These are phyloP conservation scores for Rhizopogon parksii DNA, from an alignment of 1,284 basidiomycete species.

Conservation along the genomic window DNA sequence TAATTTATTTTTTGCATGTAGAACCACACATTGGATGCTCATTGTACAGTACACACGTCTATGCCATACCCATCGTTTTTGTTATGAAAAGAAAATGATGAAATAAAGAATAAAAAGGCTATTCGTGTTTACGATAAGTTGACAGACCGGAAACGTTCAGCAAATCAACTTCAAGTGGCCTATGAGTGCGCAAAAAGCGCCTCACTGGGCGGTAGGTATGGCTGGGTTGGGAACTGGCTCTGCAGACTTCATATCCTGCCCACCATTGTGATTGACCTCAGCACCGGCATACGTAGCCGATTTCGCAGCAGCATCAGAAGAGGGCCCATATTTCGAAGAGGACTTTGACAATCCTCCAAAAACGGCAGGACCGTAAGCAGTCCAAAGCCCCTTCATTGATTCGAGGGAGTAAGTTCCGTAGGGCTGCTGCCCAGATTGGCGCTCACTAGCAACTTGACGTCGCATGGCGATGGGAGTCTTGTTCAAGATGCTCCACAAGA, in stretches of 20 bases:
- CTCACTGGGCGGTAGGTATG: neutral
- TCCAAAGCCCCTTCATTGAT: conserved; percentile 32
- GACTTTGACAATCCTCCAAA: conserved; percentile 21
- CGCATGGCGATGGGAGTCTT: conserved; percentile 30
- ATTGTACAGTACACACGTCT: neutral
- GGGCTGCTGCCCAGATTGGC: conserved; percentile 8
- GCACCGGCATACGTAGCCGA: conserved; percentile 10
- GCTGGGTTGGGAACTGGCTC: neutral
- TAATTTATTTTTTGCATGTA: conserved; percentile 20
- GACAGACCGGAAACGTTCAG: neutral
- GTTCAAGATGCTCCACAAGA: conserved; percentile 38
- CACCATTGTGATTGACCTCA: conserved; percentile 8
- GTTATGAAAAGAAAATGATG: neutral
- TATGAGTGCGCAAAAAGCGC: neutral
- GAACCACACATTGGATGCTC: neutral
- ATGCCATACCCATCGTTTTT: neutral
- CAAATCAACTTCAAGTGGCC: neutral
- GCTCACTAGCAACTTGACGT: conserved; percentile 14
- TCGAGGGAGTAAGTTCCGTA: conserved; percentile 17
- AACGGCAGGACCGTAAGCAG: conserved; percentile 30
- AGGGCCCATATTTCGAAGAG: neutral
- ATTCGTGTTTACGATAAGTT: neutral
- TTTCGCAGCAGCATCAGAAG: conserved; percentile 12
- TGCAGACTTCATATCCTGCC: neutral
- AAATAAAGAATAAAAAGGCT: neutral